These are phyloP conservation scores for Kernera saxatilis DNA, from an alignment of 345 rosid genomes.

Conservation along the genomic window DNA sequence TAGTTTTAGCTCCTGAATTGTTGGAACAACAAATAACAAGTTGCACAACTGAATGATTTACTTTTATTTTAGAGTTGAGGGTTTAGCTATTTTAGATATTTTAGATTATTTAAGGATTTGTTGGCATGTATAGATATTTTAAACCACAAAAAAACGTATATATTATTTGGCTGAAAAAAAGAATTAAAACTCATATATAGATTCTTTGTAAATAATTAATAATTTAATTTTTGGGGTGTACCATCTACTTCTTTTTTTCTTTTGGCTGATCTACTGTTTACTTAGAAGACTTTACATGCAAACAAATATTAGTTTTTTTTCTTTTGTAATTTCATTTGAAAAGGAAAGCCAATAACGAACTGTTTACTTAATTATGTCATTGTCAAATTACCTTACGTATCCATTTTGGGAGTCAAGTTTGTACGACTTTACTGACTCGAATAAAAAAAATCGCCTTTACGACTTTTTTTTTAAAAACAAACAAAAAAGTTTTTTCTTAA, in stretches of 20 bases:
- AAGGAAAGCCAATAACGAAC: neutral
- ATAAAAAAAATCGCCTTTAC: neutral
- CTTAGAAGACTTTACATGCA: neutral
- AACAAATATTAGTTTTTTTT: neutral
- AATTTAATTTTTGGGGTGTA: neutral
- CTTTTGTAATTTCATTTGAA: neutral
- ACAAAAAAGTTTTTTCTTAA: too few species aligned
- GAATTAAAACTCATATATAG: neutral
- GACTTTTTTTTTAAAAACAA: neutral
- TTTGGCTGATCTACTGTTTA: too few species aligned
- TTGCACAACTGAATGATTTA: neutral
- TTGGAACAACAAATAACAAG: neutral
- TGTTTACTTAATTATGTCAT: too few species aligned
- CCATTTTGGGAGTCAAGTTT: neutral
- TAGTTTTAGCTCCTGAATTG: neutral
- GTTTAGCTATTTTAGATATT: too few species aligned
- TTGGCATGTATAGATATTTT: neutral
- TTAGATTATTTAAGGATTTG: too few species aligned
- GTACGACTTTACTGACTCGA: neutral
- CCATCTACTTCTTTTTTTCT: neutral
- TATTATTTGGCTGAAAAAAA: neutral
- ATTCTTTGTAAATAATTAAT: neutral
- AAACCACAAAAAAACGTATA: too few species aligned
- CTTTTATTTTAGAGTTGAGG: neutral
- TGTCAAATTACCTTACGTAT: neutral